Percentiles rank a stretch among this genome's conserved stretches.
Conservation (phyloP, 768 basidiomycete species). For the Pleurotus tuber-regium region DNA sequence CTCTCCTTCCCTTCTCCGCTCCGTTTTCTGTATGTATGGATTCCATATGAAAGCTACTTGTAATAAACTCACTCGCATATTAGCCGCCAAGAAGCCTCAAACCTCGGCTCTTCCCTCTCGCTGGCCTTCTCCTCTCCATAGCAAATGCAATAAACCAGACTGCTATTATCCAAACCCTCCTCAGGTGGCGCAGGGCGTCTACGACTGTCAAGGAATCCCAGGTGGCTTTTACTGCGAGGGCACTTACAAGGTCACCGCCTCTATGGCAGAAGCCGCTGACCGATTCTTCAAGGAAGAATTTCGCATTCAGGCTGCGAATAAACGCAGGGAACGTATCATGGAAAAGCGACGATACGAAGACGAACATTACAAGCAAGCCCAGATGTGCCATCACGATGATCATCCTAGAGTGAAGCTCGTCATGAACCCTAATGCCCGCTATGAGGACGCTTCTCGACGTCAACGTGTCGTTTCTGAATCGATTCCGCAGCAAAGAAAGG, state of each 20-base stretch:
- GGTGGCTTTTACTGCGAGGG: slow-evolving; percentile 21
- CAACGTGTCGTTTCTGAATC: not conserved
- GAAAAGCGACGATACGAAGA: slow-evolving; percentile 8
- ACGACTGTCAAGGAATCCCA: slow-evolving; percentile 22
- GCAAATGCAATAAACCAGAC: slow-evolving; percentile 23
- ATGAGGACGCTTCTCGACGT: not conserved
- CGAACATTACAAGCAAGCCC: slow-evolving; percentile 6
- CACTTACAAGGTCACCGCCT: slow-evolving; percentile 18
- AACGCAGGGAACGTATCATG: slow-evolving; percentile 6
- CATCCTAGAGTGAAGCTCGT: slow-evolving; percentile 6
- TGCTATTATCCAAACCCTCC: slow-evolving; percentile 29
- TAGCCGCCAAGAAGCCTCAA: slow-evolving; percentile 14
- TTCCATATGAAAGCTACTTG: not conserved
- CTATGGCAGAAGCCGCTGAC: slow-evolving; percentile 7
- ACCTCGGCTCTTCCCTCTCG: slow-evolving; percentile 12
- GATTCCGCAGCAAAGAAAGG: not conserved
- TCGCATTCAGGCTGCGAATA: slow-evolving; percentile 1
- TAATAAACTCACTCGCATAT: not conserved
- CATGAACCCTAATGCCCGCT: slow-evolving; percentile 4
- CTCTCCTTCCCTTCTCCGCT: not conserved
- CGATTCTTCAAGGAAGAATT: slow-evolving; percentile 10
- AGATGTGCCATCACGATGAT: slow-evolving; percentile 4
- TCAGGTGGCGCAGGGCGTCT: slow-evolving; percentile 26
- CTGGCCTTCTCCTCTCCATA: slow-evolving; percentile 25
- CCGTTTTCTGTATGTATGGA: slow-evolving; percentile 7